Evolutionary conservation across 2,329 filamentous ascomycete genomes (phyloP).

Genomic region (Colletotrichum phormii): DNA sequence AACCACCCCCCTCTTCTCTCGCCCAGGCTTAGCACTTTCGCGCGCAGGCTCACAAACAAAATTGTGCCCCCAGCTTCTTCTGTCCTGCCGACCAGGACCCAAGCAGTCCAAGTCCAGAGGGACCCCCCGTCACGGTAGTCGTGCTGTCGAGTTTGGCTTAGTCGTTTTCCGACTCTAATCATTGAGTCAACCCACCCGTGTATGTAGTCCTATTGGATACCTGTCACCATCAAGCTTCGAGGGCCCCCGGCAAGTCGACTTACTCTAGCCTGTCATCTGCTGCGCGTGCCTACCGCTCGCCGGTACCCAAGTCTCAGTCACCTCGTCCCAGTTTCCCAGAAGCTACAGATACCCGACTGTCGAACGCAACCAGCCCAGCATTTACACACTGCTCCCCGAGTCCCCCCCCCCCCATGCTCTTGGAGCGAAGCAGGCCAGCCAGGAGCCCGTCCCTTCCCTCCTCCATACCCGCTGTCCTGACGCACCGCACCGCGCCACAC

Average conservation of each 20-base stretch:
- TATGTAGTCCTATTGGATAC: conserved; percentile 36
- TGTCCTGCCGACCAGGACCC: background rate
- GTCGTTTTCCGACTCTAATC: conserved; percentile 9
- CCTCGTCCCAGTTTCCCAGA: conserved; percentile 16
- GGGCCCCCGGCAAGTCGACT: conserved; percentile 36
- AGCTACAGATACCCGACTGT: conserved; percentile 28
- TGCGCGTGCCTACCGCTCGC: conserved; percentile 31
- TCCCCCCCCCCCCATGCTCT: conserved; percentile 18
- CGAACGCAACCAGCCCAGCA: conserved; percentile 31
- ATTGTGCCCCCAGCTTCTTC: conserved; percentile 8
- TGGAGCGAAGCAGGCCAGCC: conserved; percentile 19
- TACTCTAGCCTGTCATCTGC: conserved; percentile 36
- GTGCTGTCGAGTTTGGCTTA: conserved; percentile 28
- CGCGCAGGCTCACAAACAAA: conserved; percentile 5
- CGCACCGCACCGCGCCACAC: conserved; percentile 31
- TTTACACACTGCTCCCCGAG: conserved; percentile 6
- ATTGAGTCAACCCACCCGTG: conserved; percentile 31
- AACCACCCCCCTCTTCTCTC: background rate
- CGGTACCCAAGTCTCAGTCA: conserved; percentile 20
- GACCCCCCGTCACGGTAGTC: conserved; percentile 27
- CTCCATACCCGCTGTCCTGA: conserved; percentile 16
- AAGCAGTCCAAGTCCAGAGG: background rate
- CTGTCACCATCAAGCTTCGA: conserved; percentile 40
- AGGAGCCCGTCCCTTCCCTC: conserved; percentile 19
- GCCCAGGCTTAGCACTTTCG: background rate